Base-by-base conservation (phyloP, 352 stramenopile species). In the Peronospora tabacina region DNA sequence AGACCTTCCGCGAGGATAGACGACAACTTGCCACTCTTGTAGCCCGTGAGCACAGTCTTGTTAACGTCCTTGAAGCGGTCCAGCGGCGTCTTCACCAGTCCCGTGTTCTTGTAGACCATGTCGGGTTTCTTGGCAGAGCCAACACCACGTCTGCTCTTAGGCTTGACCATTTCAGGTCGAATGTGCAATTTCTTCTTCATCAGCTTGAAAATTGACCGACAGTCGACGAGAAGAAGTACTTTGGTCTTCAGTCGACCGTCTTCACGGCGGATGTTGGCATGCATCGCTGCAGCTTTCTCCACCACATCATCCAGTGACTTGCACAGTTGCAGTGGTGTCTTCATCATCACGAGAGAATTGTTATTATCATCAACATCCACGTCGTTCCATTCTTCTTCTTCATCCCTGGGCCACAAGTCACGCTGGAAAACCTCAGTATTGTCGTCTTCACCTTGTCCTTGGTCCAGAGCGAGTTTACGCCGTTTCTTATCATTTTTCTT, bases 41-140 rank as follows among this genome's bases (percentile, higher is more conserved):
- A 86, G 32, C 75, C 66, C 15, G 65, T 69, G 20, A 89, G 55
- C 44, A 79, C 51, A 11, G 63, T 46, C 42, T 75, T 74, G 67
- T 89, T 87, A 10, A 70, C 61, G 26, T 77, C 72, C 35, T 86
- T 71, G 42, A 82, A 89, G 33, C 66, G 61, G 7, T 86, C 72
- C 65, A 85, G 59, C 2, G 77, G 77, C 40, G 77, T 86, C 64
- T 89, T 89, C 15, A 89, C 61, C n/a, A 74, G 53, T 13, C 65
- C 75, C 26, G 71, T 70, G 54, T 81, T 73, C 49, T 73, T 72
- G 63, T 75, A 88, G 39, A 50, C 58, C 49, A 80, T 48, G 28
- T 67, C 66, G 12, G 67, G 63, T 29, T 85, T 74, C 42, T 83
- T 88, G 7, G 65, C 61, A 2, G 77, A 88, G 16, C 74, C 66